Evolutionary conservation across 306 rosid species (phyloP).

Genomic region (Amphicarpaea edgeworthii): DNA sequence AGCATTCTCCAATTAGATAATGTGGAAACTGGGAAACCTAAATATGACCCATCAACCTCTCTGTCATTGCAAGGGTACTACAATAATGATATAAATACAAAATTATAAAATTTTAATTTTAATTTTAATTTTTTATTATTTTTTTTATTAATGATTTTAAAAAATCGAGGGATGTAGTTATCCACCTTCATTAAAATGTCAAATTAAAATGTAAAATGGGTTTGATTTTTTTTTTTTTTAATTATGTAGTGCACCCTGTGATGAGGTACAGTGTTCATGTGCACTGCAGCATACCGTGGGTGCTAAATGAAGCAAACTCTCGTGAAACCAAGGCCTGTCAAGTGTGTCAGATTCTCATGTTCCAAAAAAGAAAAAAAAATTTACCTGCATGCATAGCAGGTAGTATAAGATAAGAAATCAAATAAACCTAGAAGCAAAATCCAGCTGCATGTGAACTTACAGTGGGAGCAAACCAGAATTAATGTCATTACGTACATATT

Average conservation of each 20-base stretch:
- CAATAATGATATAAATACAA: too few relatives aligned
- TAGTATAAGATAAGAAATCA: not conserved
- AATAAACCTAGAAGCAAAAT: not conserved
- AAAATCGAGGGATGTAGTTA: too few relatives aligned
- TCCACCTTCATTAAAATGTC: too few relatives aligned
- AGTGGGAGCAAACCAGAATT: conserved; percentile 5
- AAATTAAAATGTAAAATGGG: conserved; percentile 20
- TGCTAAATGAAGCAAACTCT: conserved; percentile 28
- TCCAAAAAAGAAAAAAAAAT: not conserved
- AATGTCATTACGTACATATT: too few relatives aligned
- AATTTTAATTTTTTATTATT: too few relatives aligned
- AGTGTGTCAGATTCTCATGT: conserved; percentile 31
- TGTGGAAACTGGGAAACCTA: conserved; percentile 41
- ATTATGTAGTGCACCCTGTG: not conserved
- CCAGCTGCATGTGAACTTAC: conserved; percentile 32
- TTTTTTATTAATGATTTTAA: too few relatives aligned
- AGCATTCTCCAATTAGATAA: conserved; percentile 47
- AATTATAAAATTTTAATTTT: too few relatives aligned
- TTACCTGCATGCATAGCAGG: conserved; percentile 2
- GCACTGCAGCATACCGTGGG: conserved; percentile 30
- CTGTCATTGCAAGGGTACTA: too few relatives aligned
- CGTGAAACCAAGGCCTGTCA: conserved; percentile 44
- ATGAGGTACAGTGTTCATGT: conserved; percentile 15
- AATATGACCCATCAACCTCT: conserved; percentile 56
- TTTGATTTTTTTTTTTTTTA: too few relatives aligned